A percentile compares a stretch with the other conserved stretches of the same genome.
phyloP scores from a whole-genome alignment of 2,329 filamentous ascomycete genomes.

The Trichoderma hamatum region DNA sequence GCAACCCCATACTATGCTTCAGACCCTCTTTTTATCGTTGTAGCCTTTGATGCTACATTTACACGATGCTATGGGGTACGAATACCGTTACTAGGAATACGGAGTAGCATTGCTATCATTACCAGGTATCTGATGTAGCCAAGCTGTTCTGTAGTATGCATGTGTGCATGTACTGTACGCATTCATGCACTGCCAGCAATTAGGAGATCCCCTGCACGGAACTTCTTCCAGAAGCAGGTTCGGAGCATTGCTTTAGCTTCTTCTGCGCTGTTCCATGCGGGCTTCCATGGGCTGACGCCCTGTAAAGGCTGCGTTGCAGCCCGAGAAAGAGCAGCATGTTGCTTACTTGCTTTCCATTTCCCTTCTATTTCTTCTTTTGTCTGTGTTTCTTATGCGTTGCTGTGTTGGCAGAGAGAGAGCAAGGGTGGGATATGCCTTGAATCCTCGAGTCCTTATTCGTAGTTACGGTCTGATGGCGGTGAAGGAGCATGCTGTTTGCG shows the following conservation, averaged over 20 bases:
- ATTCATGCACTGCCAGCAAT: constrained; percentile 2
- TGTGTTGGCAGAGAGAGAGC: constrained; percentile 17
- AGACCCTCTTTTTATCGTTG: not conserved
- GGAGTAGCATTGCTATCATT: not conserved
- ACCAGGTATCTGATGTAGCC: not conserved
- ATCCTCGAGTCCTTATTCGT: not conserved
- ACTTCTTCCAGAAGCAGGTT: constrained; percentile 14
- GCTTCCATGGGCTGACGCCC: not conserved
- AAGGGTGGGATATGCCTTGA: constrained; percentile 1
- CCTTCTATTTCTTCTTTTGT: not conserved
- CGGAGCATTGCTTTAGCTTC: not conserved
- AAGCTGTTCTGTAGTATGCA: not conserved
- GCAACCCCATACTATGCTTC: not conserved
- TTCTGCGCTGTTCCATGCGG: constrained; percentile 21
- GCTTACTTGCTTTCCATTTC: not conserved
- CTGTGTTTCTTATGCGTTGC: not conserved
- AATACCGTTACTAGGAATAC: not conserved
- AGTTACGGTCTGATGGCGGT: constrained; percentile 1
- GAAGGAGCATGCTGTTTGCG: constrained; percentile 4
- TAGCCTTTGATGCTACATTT: not conserved
- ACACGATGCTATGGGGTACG: not conserved
- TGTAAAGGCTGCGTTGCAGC: not conserved
- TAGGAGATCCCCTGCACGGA: not conserved
- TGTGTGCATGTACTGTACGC: constrained; percentile 2
- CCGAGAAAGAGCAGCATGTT: not conserved